Percentiles rank a stretch among this genome's conserved stretches.
Conservation (phyloP, 2,329 filamentous ascomycete genomes). For the Verruconis gallopava region DNA sequence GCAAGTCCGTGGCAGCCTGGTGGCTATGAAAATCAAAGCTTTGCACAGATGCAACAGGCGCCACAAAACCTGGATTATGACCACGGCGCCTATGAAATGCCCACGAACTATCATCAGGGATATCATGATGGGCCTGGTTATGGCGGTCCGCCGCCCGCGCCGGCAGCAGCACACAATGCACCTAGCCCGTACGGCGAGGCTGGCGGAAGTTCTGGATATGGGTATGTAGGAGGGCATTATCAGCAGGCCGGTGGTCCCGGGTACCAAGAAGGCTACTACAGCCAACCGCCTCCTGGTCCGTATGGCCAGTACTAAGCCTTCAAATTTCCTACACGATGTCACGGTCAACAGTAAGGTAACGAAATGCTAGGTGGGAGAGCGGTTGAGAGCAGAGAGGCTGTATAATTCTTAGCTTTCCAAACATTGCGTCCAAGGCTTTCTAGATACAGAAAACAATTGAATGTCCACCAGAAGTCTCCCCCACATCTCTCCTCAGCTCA, state of each 20-base stretch:
- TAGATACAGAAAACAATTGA: too few relatives aligned
- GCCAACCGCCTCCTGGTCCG: constrained; percentile 1
- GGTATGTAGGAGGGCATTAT: constrained; percentile 11
- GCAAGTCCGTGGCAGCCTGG: constrained; percentile 5
- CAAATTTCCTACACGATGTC: too few relatives aligned
- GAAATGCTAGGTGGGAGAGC: too few relatives aligned
- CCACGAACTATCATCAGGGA: constrained; percentile 9
- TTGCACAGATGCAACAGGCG: constrained; percentile 1
- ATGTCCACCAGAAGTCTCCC: too few relatives aligned
- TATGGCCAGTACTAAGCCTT: constrained; percentile 11
- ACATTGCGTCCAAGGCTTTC: too few relatives aligned
- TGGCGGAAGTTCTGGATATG: constrained; percentile 14
- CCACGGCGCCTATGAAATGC: constrained; percentile 6
- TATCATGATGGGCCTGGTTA: constrained; percentile 4
- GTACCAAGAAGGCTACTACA: constrained; percentile 1
- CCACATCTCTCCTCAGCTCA: too few relatives aligned
- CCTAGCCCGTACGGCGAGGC: constrained; percentile 12
- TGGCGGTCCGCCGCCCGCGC: constrained; percentile 11
- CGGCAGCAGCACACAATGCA: constrained; percentile 14
- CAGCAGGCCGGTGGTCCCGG: neutral
- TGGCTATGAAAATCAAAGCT: constrained; percentile 7
- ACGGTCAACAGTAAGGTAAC: too few relatives aligned
- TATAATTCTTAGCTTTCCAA: too few relatives aligned
- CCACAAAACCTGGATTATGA: constrained; percentile 2
- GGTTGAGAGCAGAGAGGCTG: too few relatives aligned